A percentile compares a stretch with the other conserved stretches of the same genome.
Conservation (phyloP, 768 basidiomycete species). For the Tylopilus balloui region DNA sequence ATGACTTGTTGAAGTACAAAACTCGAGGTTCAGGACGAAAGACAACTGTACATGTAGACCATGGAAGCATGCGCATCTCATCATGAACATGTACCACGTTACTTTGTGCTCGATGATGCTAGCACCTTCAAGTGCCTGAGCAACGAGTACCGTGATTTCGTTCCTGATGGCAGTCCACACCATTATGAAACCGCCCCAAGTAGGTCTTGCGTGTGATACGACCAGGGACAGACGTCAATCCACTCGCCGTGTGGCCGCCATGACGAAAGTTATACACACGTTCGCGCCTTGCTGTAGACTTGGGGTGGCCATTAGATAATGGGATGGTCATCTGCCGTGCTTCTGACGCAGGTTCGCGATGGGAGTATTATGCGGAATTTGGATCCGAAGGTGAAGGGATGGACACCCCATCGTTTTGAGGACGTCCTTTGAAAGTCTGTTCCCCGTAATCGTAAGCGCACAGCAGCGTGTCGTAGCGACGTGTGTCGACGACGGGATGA, state of each 20-base stretch:
- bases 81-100: neutral
- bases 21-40: too few relatives aligned
- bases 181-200: neutral
- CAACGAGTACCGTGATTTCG: neutral
- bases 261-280: neutral
- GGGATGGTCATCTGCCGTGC: neutral
- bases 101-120: neutral
- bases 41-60: too few relatives aligned
- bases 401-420: neutral
- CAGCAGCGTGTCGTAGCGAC: neutral
- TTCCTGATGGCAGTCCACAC: neutral
- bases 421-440: too few relatives aligned
- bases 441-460: neutral
- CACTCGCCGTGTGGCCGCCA: neutral
- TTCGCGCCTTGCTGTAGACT: neutral
- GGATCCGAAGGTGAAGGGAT: neutral
- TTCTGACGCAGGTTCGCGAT: neutral
- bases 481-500: neutral
- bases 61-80: too few relatives aligned
- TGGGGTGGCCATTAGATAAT: neutral
- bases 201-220: neutral
- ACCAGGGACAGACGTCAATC: neutral
- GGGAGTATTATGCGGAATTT: neutral
- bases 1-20: too few relatives aligned
- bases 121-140: neutral